Conservation (phyloP, 179 eudicot genomes). For the Spergularia azorica region DNA sequence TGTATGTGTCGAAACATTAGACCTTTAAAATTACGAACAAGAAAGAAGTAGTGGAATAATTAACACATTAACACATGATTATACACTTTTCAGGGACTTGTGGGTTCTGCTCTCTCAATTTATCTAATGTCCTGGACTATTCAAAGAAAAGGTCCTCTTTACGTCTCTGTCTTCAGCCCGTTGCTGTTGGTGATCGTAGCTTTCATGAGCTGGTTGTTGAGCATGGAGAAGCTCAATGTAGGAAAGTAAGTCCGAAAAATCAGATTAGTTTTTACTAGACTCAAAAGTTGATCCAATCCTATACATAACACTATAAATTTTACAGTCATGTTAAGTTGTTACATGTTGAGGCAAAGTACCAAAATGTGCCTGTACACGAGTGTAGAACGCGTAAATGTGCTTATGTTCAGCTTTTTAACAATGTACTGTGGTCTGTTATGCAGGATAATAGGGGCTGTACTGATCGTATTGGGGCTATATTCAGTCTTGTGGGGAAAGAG, state of each 20-base stretch:
- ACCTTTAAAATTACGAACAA: background rate
- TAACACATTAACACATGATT: background rate
- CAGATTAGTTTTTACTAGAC: too few relatives aligned
- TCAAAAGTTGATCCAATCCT: too few relatives aligned
- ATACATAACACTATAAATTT: too few relatives aligned
- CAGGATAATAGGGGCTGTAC: constrained; percentile 65
- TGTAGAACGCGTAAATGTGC: too few relatives aligned
- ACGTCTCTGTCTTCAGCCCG: constrained; percentile 80
- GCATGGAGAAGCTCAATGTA: constrained; percentile 51
- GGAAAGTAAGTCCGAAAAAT: constrained; percentile 63
- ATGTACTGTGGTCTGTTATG: background rate
- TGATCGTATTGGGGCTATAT: constrained; percentile 72
- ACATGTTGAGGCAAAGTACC: too few relatives aligned
- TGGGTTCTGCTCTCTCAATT: constrained; percentile 58
- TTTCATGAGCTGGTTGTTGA: constrained; percentile 71
- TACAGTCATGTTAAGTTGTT: too few relatives aligned
- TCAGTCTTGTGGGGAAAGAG: constrained; percentile 83
- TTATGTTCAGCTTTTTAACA: background rate
- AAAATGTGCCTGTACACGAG: too few relatives aligned
- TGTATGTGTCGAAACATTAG: constrained; percentile 30
- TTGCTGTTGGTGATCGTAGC: constrained; percentile 68
- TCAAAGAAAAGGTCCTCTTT: constrained; percentile 74
- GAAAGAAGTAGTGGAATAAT: too few relatives aligned
- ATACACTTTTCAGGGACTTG: constrained; percentile 46
- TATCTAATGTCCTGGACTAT: constrained; percentile 82